A percentile compares a stretch with the other conserved stretches of the same genome.
Conservation (phyloP, 345 rosid genomes). For the Gossypium thurberi region DNA sequence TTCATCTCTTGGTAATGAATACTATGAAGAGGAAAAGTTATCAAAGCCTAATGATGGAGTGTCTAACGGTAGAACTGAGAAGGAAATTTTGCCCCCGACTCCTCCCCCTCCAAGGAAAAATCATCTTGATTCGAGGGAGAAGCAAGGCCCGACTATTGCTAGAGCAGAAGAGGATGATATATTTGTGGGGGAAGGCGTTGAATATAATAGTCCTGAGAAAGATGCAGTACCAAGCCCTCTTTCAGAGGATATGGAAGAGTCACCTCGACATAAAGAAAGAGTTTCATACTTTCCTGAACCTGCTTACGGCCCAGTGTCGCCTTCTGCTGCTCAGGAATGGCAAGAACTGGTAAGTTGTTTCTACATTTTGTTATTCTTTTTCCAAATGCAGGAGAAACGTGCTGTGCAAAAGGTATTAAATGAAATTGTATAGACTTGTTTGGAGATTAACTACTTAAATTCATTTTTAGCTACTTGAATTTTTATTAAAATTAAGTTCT, state of each 20-base stretch:
- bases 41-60: conserved; percentile 38
- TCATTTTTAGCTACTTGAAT: not conserved
- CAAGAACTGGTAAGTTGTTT: conserved; percentile 58
- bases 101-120: conserved; percentile 55
- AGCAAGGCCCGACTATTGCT: conserved; percentile 46
- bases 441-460: not conserved
- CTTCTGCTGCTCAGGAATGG: conserved; percentile 73
- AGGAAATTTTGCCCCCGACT: conserved; percentile 56
- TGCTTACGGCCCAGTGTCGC: conserved; percentile 74
- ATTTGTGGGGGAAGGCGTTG: conserved; percentile 80
- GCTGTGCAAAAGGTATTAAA: not conserved
- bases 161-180: conserved; percentile 81
- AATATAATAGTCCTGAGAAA: conserved; percentile 72
- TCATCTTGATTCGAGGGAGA: conserved; percentile 44
- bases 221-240: conserved; percentile 77
- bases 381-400: not conserved
- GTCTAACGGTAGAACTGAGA: conserved; percentile 34
- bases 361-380: not conserved
- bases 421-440: not conserved
- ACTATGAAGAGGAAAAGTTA: conserved; percentile 51
- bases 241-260: conserved; percentile 98
- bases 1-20: conserved; percentile 40
- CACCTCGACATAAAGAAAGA: conserved; percentile 82
- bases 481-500: not conserved
- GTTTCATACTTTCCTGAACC: conserved; percentile 65